Evolutionary conservation across 352 stramenopile genomes (phyloP).

Genomic region (Globisporangium uncinulatum): DNA sequence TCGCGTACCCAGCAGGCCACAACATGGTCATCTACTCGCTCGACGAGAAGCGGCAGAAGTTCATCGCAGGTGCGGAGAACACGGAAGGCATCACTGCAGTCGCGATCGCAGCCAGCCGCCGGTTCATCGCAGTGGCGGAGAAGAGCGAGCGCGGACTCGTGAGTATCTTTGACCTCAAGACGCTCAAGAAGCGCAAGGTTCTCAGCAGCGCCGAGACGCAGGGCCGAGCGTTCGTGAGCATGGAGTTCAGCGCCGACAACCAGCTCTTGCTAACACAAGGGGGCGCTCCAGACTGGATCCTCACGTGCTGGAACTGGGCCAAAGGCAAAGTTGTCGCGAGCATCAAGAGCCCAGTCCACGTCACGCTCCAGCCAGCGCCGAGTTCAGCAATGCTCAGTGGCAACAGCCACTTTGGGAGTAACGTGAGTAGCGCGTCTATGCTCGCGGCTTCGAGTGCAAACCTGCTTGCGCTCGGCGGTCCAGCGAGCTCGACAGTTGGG

Average conservation of each 20-base stretch:
- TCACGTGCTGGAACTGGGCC: conserved; percentile 91
- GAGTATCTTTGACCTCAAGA: conserved; percentile 87
- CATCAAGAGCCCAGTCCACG: conserved; percentile 65
- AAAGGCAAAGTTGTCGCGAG: conserved; percentile 85
- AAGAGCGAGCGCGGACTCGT: conserved; percentile 64
- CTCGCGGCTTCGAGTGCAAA: conserved; percentile 16
- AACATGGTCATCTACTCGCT: conserved; percentile 84
- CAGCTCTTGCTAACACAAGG: conserved; percentile 88
- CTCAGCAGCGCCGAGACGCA: conserved; percentile 68
- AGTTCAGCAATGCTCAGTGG: conserved; percentile 39
- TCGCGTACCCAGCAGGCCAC: conserved; percentile 86
- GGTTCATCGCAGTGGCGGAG: conserved; percentile 77
- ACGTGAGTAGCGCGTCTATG: conserved; percentile 18
- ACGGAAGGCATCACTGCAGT: conserved; percentile 65
- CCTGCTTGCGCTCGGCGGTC: conserved; percentile 16
- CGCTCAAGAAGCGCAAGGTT: conserved; percentile 89
- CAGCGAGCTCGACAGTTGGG: neutral
- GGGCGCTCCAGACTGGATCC: conserved; percentile 78
- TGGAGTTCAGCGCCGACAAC: conserved; percentile 89
- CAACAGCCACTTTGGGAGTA: conserved; percentile 20
- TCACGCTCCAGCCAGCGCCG: conserved; percentile 32
- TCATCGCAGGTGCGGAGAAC: conserved; percentile 75
- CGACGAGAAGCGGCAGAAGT: conserved; percentile 90
- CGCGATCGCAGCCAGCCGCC: conserved; percentile 59
- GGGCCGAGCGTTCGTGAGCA: conserved; percentile 61